phyloP scores from a whole-genome alignment of 148 eudicot species.

The Silene conica region DNA sequence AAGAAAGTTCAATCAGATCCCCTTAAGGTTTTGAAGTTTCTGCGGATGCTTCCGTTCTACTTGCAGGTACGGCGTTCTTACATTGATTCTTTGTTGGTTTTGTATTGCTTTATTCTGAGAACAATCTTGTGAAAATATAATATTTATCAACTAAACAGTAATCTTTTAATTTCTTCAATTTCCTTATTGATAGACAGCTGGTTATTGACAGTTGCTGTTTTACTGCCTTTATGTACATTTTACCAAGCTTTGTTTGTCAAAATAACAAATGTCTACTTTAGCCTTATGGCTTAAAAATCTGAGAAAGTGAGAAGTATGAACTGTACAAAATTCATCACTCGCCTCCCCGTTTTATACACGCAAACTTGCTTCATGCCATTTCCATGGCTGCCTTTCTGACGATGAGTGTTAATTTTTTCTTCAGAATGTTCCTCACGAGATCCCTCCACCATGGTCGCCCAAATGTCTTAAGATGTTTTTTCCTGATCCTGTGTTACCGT shows the following conservation, averaged over 20 bases:
- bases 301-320: background rate
- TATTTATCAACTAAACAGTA: background rate
- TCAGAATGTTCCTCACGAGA: conserved; percentile 21
- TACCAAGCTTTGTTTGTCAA: background rate
- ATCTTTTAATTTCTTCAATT: background rate
- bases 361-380: background rate
- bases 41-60: conserved; percentile 45
- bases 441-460: conserved; percentile 23
- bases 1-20: conserved; percentile 22
- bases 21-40: conserved; percentile 32
- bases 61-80: conserved; percentile 31
- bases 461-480: conserved; percentile 7
- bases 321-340: background rate
- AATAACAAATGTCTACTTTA: background rate
- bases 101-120: background rate
- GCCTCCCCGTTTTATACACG: background rate
- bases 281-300: background rate
- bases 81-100: background rate
- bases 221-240: background rate
- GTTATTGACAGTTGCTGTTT: background rate
- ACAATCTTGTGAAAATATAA: background rate
- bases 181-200: background rate
- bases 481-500: conserved; percentile 15
- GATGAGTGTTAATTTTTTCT: conserved; percentile 7
- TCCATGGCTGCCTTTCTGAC: conserved; percentile 1